Base-by-base conservation (phyloP, 805 yeast genomes). In the Kurtzmaniella cleridarum region DNA sequence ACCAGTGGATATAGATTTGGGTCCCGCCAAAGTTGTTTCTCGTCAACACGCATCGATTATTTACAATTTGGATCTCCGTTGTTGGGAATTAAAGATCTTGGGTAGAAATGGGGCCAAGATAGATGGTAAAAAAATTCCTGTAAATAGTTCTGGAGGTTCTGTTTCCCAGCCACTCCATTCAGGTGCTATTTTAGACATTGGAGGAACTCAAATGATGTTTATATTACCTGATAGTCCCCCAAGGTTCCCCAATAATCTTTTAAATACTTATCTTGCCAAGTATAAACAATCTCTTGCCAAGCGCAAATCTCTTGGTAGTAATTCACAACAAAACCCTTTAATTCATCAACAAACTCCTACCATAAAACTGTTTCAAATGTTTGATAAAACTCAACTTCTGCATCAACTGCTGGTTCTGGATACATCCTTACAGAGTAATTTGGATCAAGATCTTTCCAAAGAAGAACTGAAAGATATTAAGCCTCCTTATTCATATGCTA, bases 181-280 rank as follows among this genome's bases (percentile, higher is more conserved):
- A 2, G 98, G 98, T n/a, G 85, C 91, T 31, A 79, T 93, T 13
- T 63, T 93, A 41, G 99, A 93, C 53, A 81, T 93, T 34, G 98
- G 98, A 13, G 97, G 97, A 5, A 89, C 96, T 9, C 98, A 93
- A 62, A 93, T 93, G 98, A 91, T 93, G 95, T 93, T 93, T 57
- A 93, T 93, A 29, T 69, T 93, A 48, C 99, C 99, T 2, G 97
- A 90, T 57, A 79, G 86, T 3, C 78, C 79, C 10, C 96, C 96
- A 2, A 65, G 62, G 27, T 71, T 90, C 6, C 75, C 84, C 45
- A 71, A 61, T 32, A 62, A 64, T 35, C 68, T 76, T 57, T 56
- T 73, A 40, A 49, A 56, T 32, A 55, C 60, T 36, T 60, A 75
- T 40, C 51, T 67, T 41, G 38, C 57, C 2, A 60, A 61, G 40